Evolutionary conservation across 2,329 filamentous ascomycete species (phyloP), one percentile per base, ranked within the genome.

Genomic region (Byssothecium circinans): DNA sequence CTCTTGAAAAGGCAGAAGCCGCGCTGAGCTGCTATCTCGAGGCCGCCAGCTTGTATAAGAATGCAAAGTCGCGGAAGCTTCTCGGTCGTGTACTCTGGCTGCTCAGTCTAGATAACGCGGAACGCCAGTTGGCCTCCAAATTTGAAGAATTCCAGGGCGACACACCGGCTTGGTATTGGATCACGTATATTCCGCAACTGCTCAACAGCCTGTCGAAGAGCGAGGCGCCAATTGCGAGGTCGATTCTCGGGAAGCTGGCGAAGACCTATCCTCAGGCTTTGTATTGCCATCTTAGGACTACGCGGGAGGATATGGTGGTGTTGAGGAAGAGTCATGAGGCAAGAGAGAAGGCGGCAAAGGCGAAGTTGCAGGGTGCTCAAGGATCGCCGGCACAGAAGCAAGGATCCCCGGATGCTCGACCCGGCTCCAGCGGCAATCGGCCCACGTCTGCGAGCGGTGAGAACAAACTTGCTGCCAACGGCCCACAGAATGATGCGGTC

Each of bases 131-230:
- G 50, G 87, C 89, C 0, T 80, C 84, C 60, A 90, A 92, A 11
- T 99, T 96, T 58, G 90, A 96, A 56, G 89, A 92, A 59, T 99
- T 94, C 76, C 96, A 97, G 77, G 94, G 94, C 42, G 95, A 99
- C 60, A 95, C 91, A 2, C 91, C 91, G 0, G 90, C 95, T 11
- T 99, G 94, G 94, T 99, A 97, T 74, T 99, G 94, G 94, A 96
- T 97, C 59, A 97, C 92, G 0, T 99, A 95, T 69, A 97, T 99
- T 54, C 94, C 94, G 15, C 94, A 99, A 71, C 81, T 99, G 34
- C 82, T 99, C 25, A 92, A 90, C 35, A 94, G 92, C 43, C 79
- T 99, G 41, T 89, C 89, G 2, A 87, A 96, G 65, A 91, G 92
- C 60, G 95, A 99, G 72, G 92, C 91, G 11, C 84, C 85, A 4